Conservation (phyloP, 1,284 basidiomycete genomes). For the Papiliotrema nemorosa region DNA sequence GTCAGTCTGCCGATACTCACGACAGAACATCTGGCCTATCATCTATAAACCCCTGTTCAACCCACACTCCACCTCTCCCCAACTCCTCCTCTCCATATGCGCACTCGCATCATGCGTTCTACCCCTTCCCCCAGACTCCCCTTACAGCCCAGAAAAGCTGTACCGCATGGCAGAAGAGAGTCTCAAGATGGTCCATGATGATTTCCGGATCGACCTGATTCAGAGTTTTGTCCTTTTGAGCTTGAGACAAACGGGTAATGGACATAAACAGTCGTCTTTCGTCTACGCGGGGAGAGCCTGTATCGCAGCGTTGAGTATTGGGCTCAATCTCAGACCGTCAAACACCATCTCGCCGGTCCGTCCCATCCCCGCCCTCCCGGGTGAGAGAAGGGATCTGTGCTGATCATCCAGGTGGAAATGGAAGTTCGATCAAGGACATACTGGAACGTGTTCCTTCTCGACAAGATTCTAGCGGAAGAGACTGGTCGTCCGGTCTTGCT, state of each 20-base stretch:
- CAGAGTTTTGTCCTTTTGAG: conserved; percentile 49
- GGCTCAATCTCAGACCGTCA: conserved; percentile 42
- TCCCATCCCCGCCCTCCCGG: background rate
- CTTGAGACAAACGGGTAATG: conserved; percentile 50
- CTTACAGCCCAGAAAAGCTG: conserved; percentile 62
- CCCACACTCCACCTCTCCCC: conserved; percentile 27
- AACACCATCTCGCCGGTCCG: conserved; percentile 13
- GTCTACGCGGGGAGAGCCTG: conserved; percentile 46
- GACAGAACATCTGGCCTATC: conserved; percentile 44
- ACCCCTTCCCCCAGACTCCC: conserved; percentile 44
- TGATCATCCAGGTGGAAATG: conserved; percentile 21
- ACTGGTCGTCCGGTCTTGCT: conserved; percentile 49
- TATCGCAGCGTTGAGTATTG: conserved; percentile 49
- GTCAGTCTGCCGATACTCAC: background rate
- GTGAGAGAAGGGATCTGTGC: background rate
- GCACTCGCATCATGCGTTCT: conserved; percentile 40
- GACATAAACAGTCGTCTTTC: conserved; percentile 49
- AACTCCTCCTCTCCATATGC: conserved; percentile 39
- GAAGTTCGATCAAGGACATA: conserved; percentile 48
- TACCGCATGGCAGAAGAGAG: conserved; percentile 35
- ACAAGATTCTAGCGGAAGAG: conserved; percentile 50
- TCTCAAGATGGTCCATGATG: conserved; percentile 19
- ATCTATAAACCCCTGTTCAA: conserved; percentile 46
- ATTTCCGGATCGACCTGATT: conserved; percentile 34
- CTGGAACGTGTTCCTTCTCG: conserved; percentile 50